These are phyloP conservation scores for Apostasia shenzhenica DNA, from an alignment of 106 monocot genomes.

Conservation along the genomic window DNA sequence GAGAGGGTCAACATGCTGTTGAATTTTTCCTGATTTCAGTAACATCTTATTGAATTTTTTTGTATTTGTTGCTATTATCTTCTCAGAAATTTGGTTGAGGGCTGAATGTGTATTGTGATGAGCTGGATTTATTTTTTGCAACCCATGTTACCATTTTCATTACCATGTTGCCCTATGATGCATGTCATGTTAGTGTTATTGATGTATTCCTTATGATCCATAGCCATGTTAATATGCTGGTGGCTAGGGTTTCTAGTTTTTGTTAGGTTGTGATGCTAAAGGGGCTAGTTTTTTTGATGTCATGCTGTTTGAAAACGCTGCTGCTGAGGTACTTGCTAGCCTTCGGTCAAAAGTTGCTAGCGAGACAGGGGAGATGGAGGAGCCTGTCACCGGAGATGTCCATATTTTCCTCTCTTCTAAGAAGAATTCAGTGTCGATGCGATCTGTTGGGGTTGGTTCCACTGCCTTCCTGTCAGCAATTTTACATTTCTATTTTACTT, in stretches of 20 bases:
- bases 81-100: too few species aligned
- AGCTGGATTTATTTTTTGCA: too few species aligned
- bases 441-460: constrained; percentile 65
- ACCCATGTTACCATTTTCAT: too few species aligned
- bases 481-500: neutral
- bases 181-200: too few species aligned
- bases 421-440: constrained; percentile 78
- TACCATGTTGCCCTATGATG: too few species aligned
- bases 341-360: constrained; percentile 78
- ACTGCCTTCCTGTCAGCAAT: neutral
- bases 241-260: neutral
- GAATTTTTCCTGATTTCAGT: too few species aligned
- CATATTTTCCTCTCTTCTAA: constrained; percentile 89
- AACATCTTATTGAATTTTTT: too few species aligned
- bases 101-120: too few species aligned
- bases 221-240: too few species aligned
- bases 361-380: constrained; percentile 94
- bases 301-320: constrained; percentile 78
- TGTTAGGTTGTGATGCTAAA: neutral
- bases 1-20: too few species aligned
- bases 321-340: constrained; percentile 84
- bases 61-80: too few species aligned
- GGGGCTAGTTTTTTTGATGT: neutral
- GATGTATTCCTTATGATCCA: too few species aligned
- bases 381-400: constrained; percentile 83